Conservation (phyloP, 2,329 filamentous ascomycete genomes). For the Aspergillus viridinutans region DNA sequence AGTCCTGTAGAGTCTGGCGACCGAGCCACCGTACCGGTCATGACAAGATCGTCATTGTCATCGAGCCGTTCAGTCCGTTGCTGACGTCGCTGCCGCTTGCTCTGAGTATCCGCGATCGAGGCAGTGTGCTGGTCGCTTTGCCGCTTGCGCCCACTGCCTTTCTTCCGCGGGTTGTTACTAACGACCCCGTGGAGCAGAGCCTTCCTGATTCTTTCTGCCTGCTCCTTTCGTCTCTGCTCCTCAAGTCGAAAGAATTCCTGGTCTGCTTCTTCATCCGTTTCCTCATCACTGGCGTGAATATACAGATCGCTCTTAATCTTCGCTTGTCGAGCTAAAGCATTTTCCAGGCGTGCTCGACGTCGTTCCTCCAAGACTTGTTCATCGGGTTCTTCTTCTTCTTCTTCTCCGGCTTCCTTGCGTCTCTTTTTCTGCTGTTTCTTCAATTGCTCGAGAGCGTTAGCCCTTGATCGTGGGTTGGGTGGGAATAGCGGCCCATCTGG, state of each 20-base stretch:
- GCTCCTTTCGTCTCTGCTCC: constrained; percentile 59
- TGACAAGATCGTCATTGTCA: constrained; percentile 30
- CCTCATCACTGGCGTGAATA: constrained; percentile 81
- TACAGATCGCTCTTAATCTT: constrained; percentile 82
- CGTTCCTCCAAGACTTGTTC: constrained; percentile 58
- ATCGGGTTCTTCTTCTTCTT: constrained; percentile 52
- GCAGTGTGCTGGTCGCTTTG: constrained; percentile 24
- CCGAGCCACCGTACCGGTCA: constrained; percentile 20
- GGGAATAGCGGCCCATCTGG: constrained; percentile 64
- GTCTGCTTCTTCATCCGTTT: constrained; percentile 73
- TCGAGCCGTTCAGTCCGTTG: constrained; percentile 14
- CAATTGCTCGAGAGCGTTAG: constrained; percentile 53
- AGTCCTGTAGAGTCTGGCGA: constrained; percentile 18
- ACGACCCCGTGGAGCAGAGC: constrained; percentile 41
- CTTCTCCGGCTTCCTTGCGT: constrained; percentile 37
- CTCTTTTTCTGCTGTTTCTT: constrained; percentile 58
- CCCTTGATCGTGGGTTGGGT: constrained; percentile 44
- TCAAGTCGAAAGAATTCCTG: constrained; percentile 74
- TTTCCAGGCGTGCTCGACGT: constrained; percentile 58
- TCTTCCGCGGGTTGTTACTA: constrained; percentile 23
- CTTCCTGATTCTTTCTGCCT: constrained; percentile 47
- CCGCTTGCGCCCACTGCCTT: constrained; percentile 25
- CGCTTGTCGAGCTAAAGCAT: constrained; percentile 69
- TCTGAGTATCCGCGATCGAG: constrained; percentile 14
- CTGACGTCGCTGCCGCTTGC: constrained; percentile 29